phyloP scores from a whole-genome alignment of 306 rosid species.

The Citrullus amarus region DNA sequence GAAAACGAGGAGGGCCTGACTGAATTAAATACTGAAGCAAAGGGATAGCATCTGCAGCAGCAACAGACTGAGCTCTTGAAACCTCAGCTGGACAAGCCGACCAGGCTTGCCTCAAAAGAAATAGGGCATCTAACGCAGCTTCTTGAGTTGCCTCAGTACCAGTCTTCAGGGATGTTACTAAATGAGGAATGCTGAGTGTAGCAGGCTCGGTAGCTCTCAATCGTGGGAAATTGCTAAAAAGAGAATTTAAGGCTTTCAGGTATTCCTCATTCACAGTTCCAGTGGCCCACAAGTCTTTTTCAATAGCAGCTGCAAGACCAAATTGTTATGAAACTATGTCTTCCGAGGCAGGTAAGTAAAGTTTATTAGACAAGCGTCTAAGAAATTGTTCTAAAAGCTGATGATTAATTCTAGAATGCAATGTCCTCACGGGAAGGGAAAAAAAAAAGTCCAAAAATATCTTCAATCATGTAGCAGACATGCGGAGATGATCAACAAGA shows the following conservation, averaged over 20 bases:
- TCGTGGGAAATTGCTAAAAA: conserved; percentile 95
- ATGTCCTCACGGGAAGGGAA: not conserved
- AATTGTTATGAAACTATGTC: conserved; percentile 2
- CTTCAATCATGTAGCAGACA: not conserved
- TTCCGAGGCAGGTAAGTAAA: not conserved
- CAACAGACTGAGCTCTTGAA: conserved; percentile 92
- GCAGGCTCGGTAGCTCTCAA: conserved; percentile 97
- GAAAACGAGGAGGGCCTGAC: conserved; percentile 97
- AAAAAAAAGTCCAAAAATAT: not conserved
- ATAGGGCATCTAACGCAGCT: conserved; percentile 90
- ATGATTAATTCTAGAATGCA: not conserved
- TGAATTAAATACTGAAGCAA: conserved; percentile 88
- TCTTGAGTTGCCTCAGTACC: conserved; percentile 97
- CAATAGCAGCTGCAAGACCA: conserved; percentile 69
- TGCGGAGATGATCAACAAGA: not conserved
- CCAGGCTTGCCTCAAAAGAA: conserved; percentile 99
- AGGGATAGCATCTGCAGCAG: conserved; percentile 97
- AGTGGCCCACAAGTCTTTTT: conserved; percentile 89
- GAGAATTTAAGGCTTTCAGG: conserved; percentile 85
- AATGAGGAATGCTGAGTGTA: conserved; percentile 94
- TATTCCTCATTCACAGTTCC: conserved; percentile 97
- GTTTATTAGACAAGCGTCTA: not conserved
- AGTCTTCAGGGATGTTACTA: conserved; percentile 83
- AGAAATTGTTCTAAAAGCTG: not conserved
- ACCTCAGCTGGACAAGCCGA: conserved; percentile 98